These are phyloP conservation scores for Thalia dealbata DNA, from an alignment of 176 grass and related monocot species.

Conservation along the genomic window DNA sequence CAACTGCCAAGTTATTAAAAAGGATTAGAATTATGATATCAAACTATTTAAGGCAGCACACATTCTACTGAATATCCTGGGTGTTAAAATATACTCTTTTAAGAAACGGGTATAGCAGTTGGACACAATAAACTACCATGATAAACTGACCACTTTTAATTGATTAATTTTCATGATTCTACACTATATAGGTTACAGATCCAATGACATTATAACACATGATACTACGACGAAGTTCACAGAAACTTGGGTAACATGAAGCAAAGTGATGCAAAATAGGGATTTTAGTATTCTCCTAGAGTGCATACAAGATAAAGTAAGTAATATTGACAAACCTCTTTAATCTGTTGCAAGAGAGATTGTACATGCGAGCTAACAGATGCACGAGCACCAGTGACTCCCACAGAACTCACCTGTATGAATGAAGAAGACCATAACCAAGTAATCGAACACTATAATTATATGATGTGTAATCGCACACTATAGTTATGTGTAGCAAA, in stretches of 20 bases:
- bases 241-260: no score
- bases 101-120: neutral
- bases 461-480: no score
- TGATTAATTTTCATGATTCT: no score
- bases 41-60: neutral
- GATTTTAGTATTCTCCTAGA: no score
- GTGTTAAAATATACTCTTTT: neutral
- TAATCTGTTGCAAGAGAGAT: slow-evolving; percentile 89
- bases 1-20: neutral
- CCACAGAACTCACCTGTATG: slow-evolving; percentile 80
- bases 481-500: neutral
- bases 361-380: slow-evolving; percentile 63
- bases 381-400: slow-evolving; percentile 72
- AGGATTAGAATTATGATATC: neutral
- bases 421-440: neutral
- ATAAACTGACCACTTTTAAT: no score
- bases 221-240: no score
- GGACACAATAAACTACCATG: no score
- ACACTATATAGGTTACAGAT: no score
- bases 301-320: neutral
- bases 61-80: neutral
- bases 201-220: no score
- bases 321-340: slow-evolving; percentile 42
- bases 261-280: no score
- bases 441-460: neutral